Evolutionary conservation across 2,329 filamentous ascomycete genomes (phyloP), one percentile per base, ranked within the genome.

Genomic region (Fusarium sp.): DNA sequence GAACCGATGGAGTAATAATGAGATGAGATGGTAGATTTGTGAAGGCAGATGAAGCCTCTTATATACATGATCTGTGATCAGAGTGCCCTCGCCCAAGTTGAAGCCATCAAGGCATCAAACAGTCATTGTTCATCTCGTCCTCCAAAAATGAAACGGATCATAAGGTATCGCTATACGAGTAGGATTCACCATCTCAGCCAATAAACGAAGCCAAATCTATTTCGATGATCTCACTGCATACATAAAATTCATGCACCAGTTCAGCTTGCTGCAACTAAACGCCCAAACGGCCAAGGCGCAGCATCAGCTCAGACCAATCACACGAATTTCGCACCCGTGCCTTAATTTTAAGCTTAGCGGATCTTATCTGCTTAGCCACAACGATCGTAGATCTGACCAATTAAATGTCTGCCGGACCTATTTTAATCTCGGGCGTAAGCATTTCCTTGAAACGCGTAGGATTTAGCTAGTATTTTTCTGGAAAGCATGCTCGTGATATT

Each of bases 311-410:
- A 21, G 29, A 7, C 55, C 41, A 57, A 57, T 57, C 41, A 57
- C 6, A 48, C 29, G 19, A 57, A 49, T 49, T 49, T 27, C 41
- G 41, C 23, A 35, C 31, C 49, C 4, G 23, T 11, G 23, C 41
- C 41, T 48, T 57, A 35, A 48, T 57, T 54, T 57, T 57, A 57
- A 57, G 55, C 55, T 57, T 57, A 35, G 55, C 54, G 39, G 54
- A 57, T 35, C 54, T 57, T 35, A 48, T 25, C 39, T 33, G 38
- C 39, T 25, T 12, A 25, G 54, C 27, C 54, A 39, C 33, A 29
- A 29, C 23, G 35, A 54, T 54, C 15, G 19, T 1, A 49, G 55
- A 49, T 49, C 23, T 57, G 23, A n/a, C 55, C 55, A 57, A 37
- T 49, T 5, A 23, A 3, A 19, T 14, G 8, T 14, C 18, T 16